Percentiles rank a stretch among this genome's conserved stretches.
Evolutionary conservation across 2,329 filamentous ascomycete genomes (phyloP).

Genomic region (Fonsecaea pedrosoi): DNA sequence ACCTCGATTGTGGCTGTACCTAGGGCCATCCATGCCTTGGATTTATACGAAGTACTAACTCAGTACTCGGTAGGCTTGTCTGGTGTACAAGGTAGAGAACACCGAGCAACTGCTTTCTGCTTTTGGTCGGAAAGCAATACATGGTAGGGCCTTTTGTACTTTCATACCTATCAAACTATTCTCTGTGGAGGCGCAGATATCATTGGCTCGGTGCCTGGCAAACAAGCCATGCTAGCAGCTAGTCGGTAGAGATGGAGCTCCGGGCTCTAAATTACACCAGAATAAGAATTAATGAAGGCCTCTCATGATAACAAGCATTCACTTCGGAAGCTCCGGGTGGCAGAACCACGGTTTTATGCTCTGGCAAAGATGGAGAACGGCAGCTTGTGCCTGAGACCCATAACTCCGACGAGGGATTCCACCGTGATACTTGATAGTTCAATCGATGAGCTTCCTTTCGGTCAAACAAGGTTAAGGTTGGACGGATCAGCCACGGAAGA

Average conservation of each 20-base stretch:
- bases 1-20: background rate
- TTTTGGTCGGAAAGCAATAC: too few species aligned
- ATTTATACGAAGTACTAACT: too few species aligned
- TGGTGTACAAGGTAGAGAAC: too few species aligned
- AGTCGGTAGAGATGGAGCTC: background rate
- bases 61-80: too few species aligned
- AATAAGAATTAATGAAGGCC: slow-evolving; percentile 7
- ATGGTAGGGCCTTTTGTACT: background rate
- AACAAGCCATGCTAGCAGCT: background rate
- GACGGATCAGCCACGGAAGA: slow-evolving; percentile 26
- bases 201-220: background rate
- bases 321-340: slow-evolving; percentile 10
- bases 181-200: background rate
- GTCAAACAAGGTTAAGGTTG: slow-evolving; percentile 29
- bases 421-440: background rate
- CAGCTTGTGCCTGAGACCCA: background rate
- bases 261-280: background rate
- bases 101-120: too few species aligned
- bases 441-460: background rate
- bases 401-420: slow-evolving; percentile 1
- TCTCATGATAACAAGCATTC: slow-evolving; percentile 2
- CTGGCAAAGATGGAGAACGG: background rate
- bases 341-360: background rate
- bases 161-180: background rate
- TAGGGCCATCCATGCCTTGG: background rate